phyloP scores from a whole-genome alignment of 768 basidiomycete species.

The Russula dissimulans region DNA sequence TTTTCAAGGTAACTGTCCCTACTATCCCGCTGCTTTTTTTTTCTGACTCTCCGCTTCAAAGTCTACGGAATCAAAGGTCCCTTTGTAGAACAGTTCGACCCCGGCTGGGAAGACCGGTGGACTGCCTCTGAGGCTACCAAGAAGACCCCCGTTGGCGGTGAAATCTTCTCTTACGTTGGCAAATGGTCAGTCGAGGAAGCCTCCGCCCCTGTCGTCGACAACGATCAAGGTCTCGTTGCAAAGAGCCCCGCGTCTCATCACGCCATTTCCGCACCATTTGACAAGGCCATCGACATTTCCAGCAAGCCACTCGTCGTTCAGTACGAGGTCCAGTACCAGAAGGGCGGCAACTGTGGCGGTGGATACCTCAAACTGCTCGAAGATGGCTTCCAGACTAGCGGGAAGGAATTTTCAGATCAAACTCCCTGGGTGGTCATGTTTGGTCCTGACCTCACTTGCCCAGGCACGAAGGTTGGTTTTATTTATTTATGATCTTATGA shows the following conservation, averaged over 20 bases:
- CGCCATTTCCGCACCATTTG: constrained; percentile 93
- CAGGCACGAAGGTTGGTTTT: constrained; percentile 68
- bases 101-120: constrained; percentile 88
- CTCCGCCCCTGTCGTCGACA: constrained; percentile 60
- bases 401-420: constrained; percentile 88
- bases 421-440: constrained; percentile 97
- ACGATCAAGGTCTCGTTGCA: constrained; percentile 88
- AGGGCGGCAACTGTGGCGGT: constrained; percentile 98
- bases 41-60: constrained; percentile 27
- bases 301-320: constrained; percentile 87
- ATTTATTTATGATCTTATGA: not conserved
- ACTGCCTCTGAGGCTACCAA: constrained; percentile 95
- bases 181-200: constrained; percentile 95
- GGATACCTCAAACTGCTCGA: constrained; percentile 96
- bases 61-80: constrained; percentile 76
- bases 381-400: constrained; percentile 88
- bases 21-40: not conserved
- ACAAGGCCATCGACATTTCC: constrained; percentile 66
- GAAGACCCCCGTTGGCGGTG: constrained; percentile 91
- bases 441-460: constrained; percentile 91
- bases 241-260: constrained; percentile 98
- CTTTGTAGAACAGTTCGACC: constrained; percentile 95
- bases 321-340: constrained; percentile 99
- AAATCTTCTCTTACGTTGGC: constrained; percentile 96
- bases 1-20: constrained; percentile 45